Evolutionary conservation across 257 asterid species (phyloP).

Genomic region (Henckelia pumila): DNA sequence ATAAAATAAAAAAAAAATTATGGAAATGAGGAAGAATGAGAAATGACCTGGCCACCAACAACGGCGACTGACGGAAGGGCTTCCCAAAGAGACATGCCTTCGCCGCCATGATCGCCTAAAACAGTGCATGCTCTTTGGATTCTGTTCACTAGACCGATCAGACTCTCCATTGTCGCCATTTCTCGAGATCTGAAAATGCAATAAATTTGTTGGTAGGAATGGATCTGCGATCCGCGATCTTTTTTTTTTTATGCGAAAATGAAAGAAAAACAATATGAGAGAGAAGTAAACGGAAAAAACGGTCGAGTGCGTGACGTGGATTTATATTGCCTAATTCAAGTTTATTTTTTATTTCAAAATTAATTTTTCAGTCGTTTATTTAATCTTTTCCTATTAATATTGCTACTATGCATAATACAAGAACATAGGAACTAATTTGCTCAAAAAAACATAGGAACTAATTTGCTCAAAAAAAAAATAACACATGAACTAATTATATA

Average conservation of each 20-base stretch:
- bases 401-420: too few relatives aligned
- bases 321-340: too few relatives aligned
- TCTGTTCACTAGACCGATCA: conserved; percentile 87
- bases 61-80: conserved; percentile 99
- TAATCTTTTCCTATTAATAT: too few relatives aligned
- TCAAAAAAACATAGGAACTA: too few relatives aligned
- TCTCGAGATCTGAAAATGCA: conserved; percentile 22
- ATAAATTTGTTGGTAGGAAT: conserved; percentile 18
- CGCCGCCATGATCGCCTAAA: conserved; percentile 99
- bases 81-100: conserved; percentile 96
- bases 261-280: conserved; percentile 13
- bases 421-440: too few relatives aligned
- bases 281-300: conserved; percentile 26
- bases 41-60: conserved; percentile 93
- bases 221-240: conserved; percentile 27
- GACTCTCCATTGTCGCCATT: conserved; percentile 94
- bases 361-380: too few relatives aligned
- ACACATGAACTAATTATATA: too few relatives aligned
- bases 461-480: too few relatives aligned
- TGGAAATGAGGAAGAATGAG: background rate
- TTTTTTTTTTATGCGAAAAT: conserved; percentile 5
- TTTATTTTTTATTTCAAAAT: too few relatives aligned
- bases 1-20: background rate
- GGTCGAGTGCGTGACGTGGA: conserved; percentile 29
- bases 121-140: conserved; percentile 97